A percentile compares a stretch with the other conserved stretches of the same genome.
Evolutionary conservation across 208 protist genomes (phyloP).

Genomic region (Tritrichomonas foetus): DNA sequence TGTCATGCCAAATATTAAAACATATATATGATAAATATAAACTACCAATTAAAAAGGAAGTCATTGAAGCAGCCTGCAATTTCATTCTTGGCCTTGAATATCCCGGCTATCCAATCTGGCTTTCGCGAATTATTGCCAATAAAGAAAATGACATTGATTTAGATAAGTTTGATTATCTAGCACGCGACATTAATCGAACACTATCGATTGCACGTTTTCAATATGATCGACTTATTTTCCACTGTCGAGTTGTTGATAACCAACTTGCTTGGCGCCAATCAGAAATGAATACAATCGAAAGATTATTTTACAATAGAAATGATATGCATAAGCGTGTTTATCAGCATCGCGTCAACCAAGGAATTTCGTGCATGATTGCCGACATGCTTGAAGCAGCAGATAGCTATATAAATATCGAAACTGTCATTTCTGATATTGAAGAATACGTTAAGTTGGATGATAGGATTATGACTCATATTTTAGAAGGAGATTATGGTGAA

Average conservation of each 20-base stretch:
- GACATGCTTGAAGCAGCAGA: background rate
- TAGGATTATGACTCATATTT: background rate
- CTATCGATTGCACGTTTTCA: background rate
- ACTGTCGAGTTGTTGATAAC: background rate
- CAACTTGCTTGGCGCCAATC: background rate
- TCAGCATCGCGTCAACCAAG: background rate
- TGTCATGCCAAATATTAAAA: background rate
- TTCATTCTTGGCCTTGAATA: background rate
- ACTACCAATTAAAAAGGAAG: background rate
- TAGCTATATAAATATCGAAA: background rate
- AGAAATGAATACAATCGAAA: background rate
- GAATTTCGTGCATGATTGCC: background rate
- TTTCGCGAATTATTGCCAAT: background rate
- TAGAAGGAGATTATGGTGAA: background rate
- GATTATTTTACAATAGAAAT: conserved; percentile 4
- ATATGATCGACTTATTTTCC: background rate
- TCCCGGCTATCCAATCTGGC: background rate
- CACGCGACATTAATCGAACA: background rate
- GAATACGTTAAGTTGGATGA: background rate
- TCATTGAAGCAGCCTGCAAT: background rate
- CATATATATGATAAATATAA: conserved; percentile 13
- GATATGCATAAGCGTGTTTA: conserved; percentile 30
- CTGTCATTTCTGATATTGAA: background rate
- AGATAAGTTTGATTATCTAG: conserved; percentile 27
- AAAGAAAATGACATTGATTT: background rate